These are phyloP conservation scores for Bipolaris zeicola DNA, from an alignment of 2,329 filamentous ascomycete genomes.

Conservation along the genomic window DNA sequence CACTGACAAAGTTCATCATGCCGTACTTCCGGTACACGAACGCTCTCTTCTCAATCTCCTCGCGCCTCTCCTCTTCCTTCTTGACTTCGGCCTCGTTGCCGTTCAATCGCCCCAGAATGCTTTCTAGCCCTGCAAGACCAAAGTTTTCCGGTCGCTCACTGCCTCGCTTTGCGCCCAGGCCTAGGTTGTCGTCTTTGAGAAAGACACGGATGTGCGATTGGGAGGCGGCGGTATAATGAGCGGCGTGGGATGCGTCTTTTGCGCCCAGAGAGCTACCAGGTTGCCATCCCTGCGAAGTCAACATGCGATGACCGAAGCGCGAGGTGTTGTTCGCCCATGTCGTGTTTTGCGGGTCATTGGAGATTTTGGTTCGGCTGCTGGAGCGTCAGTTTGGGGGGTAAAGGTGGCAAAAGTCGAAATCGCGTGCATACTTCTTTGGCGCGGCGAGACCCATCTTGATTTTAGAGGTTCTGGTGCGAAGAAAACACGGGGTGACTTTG, in stretches of 20 bases:
- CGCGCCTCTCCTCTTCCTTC: constrained; percentile 69
- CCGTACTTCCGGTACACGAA: constrained; percentile 80
- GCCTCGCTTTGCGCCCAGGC: constrained; percentile 80
- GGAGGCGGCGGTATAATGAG: constrained; percentile 78
- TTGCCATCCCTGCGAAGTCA: constrained; percentile 87
- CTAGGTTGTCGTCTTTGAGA: constrained; percentile 89
- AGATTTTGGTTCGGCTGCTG: constrained; percentile 70
- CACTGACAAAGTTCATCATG: constrained; percentile 81
- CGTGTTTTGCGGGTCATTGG: constrained; percentile 93
- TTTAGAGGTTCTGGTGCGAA: constrained; percentile 4
- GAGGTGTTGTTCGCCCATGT: constrained; percentile 83
- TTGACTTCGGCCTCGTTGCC: constrained; percentile 79
- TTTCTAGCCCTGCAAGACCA: constrained; percentile 84
- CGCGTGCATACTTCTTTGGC: constrained; percentile 64
- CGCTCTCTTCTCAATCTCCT: constrained; percentile 72
- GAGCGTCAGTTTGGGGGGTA: constrained; percentile 17
- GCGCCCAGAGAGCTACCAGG: constrained; percentile 84
- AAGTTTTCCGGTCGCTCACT: constrained; percentile 73
- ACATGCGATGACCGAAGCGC: constrained; percentile 87
- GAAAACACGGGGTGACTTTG: neutral
- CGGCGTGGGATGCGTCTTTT: constrained; percentile 73
- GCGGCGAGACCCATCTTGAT: constrained; percentile 70
- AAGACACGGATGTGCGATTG: constrained; percentile 83
- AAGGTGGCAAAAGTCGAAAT: neutral
- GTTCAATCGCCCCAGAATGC: constrained; percentile 85